phyloP scores from a whole-genome alignment of 2,329 filamentous ascomycete genomes.

The Xylariaceae sp. region DNA sequence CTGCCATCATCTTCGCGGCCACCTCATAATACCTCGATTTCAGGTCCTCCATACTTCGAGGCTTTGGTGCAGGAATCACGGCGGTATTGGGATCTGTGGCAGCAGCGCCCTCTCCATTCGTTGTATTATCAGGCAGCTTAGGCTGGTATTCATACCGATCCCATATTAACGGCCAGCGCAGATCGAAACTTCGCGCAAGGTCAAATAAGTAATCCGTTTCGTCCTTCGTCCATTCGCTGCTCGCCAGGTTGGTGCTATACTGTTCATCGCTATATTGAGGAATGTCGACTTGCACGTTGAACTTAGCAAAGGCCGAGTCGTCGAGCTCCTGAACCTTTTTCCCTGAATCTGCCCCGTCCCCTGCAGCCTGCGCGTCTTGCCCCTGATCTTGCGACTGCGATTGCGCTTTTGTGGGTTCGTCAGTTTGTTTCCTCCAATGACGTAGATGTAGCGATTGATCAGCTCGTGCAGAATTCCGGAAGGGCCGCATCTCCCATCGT shows the following conservation, averaged over 20 bases:
- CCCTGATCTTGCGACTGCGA: conserved; percentile 16
- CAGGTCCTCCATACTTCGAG: conserved; percentile 81
- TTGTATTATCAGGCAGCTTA: conserved; percentile 37
- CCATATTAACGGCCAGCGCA: conserved; percentile 89
- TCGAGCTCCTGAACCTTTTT: conserved; percentile 48
- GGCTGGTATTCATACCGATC: conserved; percentile 83
- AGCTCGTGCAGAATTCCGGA: conserved; percentile 75
- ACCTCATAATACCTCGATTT: conserved; percentile 91
- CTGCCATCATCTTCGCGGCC: conserved; percentile 77
- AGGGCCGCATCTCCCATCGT: conserved; percentile 69
- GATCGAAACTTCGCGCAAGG: conserved; percentile 75
- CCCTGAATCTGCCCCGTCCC: conserved; percentile 41
- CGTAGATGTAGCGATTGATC: conserved; percentile 69
- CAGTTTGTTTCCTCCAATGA: conserved; percentile 77
- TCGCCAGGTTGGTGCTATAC: conserved; percentile 75
- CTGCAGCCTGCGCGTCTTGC: conserved; percentile 30
- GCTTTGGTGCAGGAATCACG: conserved; percentile 54
- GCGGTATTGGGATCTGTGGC: conserved; percentile 52
- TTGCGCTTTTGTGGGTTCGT: conserved; percentile 35
- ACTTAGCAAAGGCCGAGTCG: conserved; percentile 77
- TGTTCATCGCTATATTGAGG: conserved; percentile 86
- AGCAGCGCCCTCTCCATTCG: conserved; percentile 47
- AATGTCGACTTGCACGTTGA: conserved; percentile 78
- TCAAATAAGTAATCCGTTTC: conserved; percentile 91
- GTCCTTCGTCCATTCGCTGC: conserved; percentile 81